Conservation (phyloP, 345 rosid genomes). For the Lepidium didymum region DNA sequence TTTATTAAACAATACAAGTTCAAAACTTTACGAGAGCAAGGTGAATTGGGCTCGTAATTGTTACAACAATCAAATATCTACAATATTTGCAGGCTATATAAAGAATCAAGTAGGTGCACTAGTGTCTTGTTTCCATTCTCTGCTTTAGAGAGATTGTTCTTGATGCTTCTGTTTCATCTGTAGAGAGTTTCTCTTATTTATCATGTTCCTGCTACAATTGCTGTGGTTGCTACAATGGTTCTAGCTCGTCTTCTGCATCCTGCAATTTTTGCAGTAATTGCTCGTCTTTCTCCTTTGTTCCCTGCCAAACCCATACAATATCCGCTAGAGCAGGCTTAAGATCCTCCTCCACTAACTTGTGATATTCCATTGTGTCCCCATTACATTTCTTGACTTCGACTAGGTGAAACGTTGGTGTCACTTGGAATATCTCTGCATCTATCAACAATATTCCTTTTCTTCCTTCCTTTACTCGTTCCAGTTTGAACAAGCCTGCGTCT, state of each 20-base stretch:
- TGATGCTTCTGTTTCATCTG: constrained; percentile 1
- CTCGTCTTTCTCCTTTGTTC: constrained; percentile 37
- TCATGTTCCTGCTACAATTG: background rate
- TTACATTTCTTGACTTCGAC: constrained; percentile 68
- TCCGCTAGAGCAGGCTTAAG: constrained; percentile 63
- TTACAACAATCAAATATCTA: constrained; percentile 6
- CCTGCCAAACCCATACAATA: constrained; percentile 81
- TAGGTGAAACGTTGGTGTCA: constrained; percentile 53
- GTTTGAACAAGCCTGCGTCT: constrained; percentile 55
- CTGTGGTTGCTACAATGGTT: constrained; percentile 1
- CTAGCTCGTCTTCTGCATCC: background rate
- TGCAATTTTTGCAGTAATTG: constrained; percentile 3
- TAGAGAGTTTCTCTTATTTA: background rate
- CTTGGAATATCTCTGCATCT: constrained; percentile 69
- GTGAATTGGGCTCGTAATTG: background rate
- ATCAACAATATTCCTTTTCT: constrained; percentile 55
- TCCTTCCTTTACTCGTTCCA: constrained; percentile 58
- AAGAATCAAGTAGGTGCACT: background rate
- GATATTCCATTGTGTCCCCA: constrained; percentile 73
- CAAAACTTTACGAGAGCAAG: background rate
- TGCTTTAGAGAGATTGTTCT: background rate
- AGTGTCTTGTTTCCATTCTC: background rate
- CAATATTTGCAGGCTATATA: constrained; percentile 1
- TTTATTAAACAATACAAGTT: constrained; percentile 1
- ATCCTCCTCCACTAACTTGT: constrained; percentile 50